Evolutionary conservation across 495 filamentous ascomycete species (phyloP), one percentile per base, ranked within the genome.

Genomic region (Aspergillus sclerotioniger): DNA sequence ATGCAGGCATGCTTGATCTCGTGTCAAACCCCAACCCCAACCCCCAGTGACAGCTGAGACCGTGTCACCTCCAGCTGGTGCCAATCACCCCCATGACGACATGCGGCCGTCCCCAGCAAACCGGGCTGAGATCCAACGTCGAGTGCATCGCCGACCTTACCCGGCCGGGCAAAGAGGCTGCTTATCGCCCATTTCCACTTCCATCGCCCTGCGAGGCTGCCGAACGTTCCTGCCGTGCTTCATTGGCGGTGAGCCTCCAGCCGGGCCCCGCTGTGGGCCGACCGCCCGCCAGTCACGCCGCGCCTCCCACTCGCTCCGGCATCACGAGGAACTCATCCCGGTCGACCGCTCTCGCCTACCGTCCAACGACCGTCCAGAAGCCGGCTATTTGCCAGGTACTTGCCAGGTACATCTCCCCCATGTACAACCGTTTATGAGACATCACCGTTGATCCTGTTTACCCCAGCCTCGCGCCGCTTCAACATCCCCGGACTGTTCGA

Each of bases 121-220:
- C 29, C 51, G 37, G 37, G 19, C 20, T 46, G 41, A 25, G 43
- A 54, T 39, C 37, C 35, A 29, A 32, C 25, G 25, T 2, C 25
- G 2, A 25, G 25, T 25, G 2, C 49, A 51, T 51, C n/a, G 25
- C 32, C 29, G 33, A 10, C 49, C 49, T 33, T 51, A 9, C 29
- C 49, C 29, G 3, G 15, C 29, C 29, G 37, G 37, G 37, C 37
- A 35, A 35, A 35, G 33, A 35, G 3, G 33, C 33, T 35, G 33
- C 33, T 35, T 35, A 35, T 35, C 33, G 33, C 33, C 9, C 33
- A 20, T 58, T 54, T 51, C 57, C 63, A 66, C 25, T 25, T 25
- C 25, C 25, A 3, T 25, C 25, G 63, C 63, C 60, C 56, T 62
- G 63, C 63, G 60, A 58, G 63, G 63, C 63, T 61, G 60, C 63